Evolutionary conservation across 176 grass and related monocot species (phyloP), one percentile per base, ranked within the genome.

Genomic region (Puccinellia tenuiflora): DNA sequence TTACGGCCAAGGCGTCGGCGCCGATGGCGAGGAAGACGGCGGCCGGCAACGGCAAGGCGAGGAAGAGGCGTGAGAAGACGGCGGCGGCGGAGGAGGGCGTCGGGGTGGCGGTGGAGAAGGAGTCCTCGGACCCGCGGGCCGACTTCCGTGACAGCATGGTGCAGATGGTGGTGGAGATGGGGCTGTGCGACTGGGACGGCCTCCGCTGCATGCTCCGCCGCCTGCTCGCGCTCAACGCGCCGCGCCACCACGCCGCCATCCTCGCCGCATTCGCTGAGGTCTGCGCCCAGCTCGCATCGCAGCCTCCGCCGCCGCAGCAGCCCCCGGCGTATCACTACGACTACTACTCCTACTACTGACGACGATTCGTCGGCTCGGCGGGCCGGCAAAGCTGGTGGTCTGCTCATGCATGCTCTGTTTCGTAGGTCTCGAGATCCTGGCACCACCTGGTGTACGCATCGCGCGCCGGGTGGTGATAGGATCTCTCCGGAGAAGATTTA

Each of bases 81-180:
- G 24, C 8, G 7, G 55, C 22, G 12, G 69, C 46, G 3, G 85
- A 55, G 2, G 88, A 18, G 0, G 86, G 9, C 57, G 86, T 89
- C 15, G 91, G 95, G 22, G 86, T 98, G 85, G 95, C 92, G 6
- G 95, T 98, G 85, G 95, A 95, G 90, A 98, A 98, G 85, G 95
- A 98, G 80, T 95, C 95, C 9, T 88, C 86, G 22, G 92, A 98
- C 70, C 95, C 92, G 7, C 92, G 92, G 35, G 40, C 84, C 29
- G 95, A 94, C 74, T 98, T 98, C 88, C 75, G 86, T 28, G 92
- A 98, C 40, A 95, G 92, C 48, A 98, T 98, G 95, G 66, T 86
- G 40, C 95, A 94, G 82, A 98, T 98, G 92, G 93, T 98, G 52
- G 78, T 93, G 25, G 95, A 98, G 92, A 95, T 88, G 92, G 95